phyloP scores from a whole-genome alignment of 257 asterid species.

The Verbascum thapsus region DNA sequence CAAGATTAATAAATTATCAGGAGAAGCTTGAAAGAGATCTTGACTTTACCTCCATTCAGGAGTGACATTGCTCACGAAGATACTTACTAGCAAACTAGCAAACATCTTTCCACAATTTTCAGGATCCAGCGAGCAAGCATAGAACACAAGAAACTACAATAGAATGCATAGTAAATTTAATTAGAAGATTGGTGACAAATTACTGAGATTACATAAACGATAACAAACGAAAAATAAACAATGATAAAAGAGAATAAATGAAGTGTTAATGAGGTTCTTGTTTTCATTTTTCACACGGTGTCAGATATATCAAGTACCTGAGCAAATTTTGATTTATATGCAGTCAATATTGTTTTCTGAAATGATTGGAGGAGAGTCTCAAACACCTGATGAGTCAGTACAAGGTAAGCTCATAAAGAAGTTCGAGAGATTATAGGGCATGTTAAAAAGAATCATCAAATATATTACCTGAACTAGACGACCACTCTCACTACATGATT shows the following conservation, averaged over 20 bases:
- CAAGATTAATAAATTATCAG: too few relatives aligned
- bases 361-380: conserved; percentile 81
- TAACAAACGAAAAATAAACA: too few relatives aligned
- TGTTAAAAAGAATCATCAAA: background rate
- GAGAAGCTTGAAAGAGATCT: conserved; percentile 5
- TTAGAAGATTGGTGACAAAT: conserved; percentile 4
- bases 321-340: conserved; percentile 85
- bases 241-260: background rate
- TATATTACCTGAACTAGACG: conserved; percentile 61
- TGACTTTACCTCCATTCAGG: conserved; percentile 68
- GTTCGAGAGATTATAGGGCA: conserved; percentile 10
- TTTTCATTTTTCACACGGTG: background rate
- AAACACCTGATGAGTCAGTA: conserved; percentile 61
- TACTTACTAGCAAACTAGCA: conserved; percentile 46
- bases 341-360: conserved; percentile 77
- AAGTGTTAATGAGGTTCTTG: background rate
- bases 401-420: conserved; percentile 24
- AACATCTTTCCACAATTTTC: conserved; percentile 72
- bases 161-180: background rate
- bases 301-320: conserved; percentile 57
- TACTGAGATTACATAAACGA: conserved; percentile 13
- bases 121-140: conserved; percentile 96
- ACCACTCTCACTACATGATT: conserved; percentile 56
- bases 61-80: conserved; percentile 50
- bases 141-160: conserved; percentile 89